Evolutionary conservation across 495 filamentous ascomycete species (phyloP).

Genomic region (Hypoxylon fragiforme): DNA sequence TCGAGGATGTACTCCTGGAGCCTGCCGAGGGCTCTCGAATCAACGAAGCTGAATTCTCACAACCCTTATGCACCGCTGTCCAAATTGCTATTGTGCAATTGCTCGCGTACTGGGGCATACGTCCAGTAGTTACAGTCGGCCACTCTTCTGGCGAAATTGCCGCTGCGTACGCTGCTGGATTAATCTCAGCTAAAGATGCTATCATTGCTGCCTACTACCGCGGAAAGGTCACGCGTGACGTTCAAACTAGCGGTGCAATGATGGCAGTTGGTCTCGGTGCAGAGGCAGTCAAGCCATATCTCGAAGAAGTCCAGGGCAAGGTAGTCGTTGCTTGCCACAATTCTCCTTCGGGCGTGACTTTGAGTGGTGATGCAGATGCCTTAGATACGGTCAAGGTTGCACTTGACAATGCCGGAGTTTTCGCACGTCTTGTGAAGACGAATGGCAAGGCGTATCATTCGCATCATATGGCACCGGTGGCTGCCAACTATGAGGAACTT

Average conservation of each 20-base stretch:
- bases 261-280: conserved; percentile 49
- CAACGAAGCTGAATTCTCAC: conserved; percentile 43
- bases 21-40: conserved; percentile 19
- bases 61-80: conserved; percentile 54
- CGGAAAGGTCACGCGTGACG: conserved; percentile 41
- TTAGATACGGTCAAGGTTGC: conserved; percentile 36
- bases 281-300: background rate
- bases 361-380: conserved; percentile 48
- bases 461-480: conserved; percentile 49
- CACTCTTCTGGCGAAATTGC: conserved; percentile 66
- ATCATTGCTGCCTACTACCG: conserved; percentile 57
- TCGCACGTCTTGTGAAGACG: conserved; percentile 46
- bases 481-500: conserved; percentile 38
- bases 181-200: conserved; percentile 44
- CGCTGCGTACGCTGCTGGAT: conserved; percentile 50
- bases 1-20: conserved; percentile 27
- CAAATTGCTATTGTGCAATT: conserved; percentile 55
- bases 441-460: conserved; percentile 56
- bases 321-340: conserved; percentile 50
- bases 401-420: conserved; percentile 40
- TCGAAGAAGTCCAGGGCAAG: conserved; percentile 39
- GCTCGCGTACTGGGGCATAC: conserved; percentile 45
- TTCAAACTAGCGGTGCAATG: conserved; percentile 51
- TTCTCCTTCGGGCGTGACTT: conserved; percentile 47
- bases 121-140: conserved; percentile 52